phyloP scores from a whole-genome alignment of 2,329 filamentous ascomycete genomes.

The Cladosporium sphaerospermum region DNA sequence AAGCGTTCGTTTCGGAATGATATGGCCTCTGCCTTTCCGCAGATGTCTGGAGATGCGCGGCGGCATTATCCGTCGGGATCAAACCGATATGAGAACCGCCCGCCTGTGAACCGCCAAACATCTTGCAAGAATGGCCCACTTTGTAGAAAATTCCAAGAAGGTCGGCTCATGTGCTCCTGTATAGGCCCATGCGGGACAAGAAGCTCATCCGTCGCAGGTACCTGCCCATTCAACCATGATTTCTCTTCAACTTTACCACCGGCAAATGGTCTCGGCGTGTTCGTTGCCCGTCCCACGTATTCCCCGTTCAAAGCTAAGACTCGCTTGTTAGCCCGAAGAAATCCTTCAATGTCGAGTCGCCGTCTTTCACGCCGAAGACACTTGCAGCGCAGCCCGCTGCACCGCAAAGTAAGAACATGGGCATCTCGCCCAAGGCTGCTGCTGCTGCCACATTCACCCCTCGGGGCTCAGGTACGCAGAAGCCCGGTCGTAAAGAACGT shows the following conservation, averaged over 20 bases:
- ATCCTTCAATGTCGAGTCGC: constrained; percentile 87
- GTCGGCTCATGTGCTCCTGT: constrained; percentile 13
- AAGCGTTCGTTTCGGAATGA: constrained; percentile 19
- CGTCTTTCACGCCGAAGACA: constrained; percentile 74
- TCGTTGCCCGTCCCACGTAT: constrained; percentile 8
- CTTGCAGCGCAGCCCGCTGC: constrained; percentile 41
- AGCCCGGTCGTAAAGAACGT: constrained; percentile 10
- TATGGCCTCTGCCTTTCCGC: constrained; percentile 26
- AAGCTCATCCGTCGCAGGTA: constrained; percentile 21
- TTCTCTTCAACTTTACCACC: constrained; percentile 20
- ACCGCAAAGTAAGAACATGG: constrained; percentile 55
- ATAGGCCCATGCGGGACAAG: neutral
- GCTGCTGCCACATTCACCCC: constrained; percentile 82
- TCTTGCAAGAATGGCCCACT: constrained; percentile 30
- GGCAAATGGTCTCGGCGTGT: constrained; percentile 25
- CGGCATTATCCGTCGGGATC: constrained; percentile 17
- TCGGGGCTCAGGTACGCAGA: constrained; percentile 38
- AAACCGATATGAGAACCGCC: constrained; percentile 25
- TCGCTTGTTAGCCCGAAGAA: constrained; percentile 50
- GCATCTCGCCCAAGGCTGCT: constrained; percentile 84
- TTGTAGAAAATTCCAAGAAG: constrained; percentile 30
- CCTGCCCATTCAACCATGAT: constrained; percentile 31
- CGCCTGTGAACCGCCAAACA: constrained; percentile 20
- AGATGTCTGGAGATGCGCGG: constrained; percentile 25
- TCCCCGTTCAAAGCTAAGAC: neutral